Conservation (phyloP, 768 basidiomycete genomes). For the Hericium coralloides region DNA sequence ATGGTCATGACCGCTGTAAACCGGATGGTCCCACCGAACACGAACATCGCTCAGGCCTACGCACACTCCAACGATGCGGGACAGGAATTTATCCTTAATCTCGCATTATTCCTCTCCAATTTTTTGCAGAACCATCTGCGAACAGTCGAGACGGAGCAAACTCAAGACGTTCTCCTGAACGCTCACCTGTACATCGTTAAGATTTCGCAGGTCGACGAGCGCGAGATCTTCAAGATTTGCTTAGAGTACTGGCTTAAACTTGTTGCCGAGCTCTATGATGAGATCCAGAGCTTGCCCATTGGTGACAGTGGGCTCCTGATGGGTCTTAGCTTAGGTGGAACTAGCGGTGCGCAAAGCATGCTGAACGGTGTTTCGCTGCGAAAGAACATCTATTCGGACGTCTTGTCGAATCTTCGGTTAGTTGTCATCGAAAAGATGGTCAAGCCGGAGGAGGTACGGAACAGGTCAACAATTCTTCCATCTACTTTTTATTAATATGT, state of each 20-base stretch:
- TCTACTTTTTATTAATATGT: not conserved
- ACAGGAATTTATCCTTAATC: slow-evolving; percentile 94
- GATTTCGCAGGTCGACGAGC: slow-evolving; percentile 94
- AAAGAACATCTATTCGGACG: slow-evolving; percentile 94
- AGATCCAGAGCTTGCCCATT: slow-evolving; percentile 87
- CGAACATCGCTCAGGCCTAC: slow-evolving; percentile 91
- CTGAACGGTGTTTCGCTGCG: slow-evolving; percentile 71
- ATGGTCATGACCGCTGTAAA: slow-evolving; percentile 98
- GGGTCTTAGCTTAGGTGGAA: slow-evolving; percentile 76
- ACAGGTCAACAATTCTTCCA: not conserved
- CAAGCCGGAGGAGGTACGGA: slow-evolving; percentile 91
- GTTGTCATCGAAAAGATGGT: slow-evolving; percentile 99
- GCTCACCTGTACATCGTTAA: slow-evolving; percentile 98
- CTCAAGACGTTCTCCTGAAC: slow-evolving; percentile 90
- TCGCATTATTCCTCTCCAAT: slow-evolving; percentile 95
- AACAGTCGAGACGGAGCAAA: slow-evolving; percentile 84
- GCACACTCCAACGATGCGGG: slow-evolving; percentile 82
- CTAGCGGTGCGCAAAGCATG: slow-evolving; percentile 53
- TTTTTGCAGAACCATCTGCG: slow-evolving; percentile 91
- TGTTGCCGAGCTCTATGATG: slow-evolving; percentile 94
- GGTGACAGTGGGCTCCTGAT: slow-evolving; percentile 82
- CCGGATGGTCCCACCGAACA: slow-evolving; percentile 92
- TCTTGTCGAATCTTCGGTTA: slow-evolving; percentile 85
- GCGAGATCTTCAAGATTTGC: slow-evolving; percentile 99
- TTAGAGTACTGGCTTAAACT: slow-evolving; percentile 97